phyloP scores from a whole-genome alignment of 1,284 basidiomycete species.

The Mycosarcoma mackinlayi region DNA sequence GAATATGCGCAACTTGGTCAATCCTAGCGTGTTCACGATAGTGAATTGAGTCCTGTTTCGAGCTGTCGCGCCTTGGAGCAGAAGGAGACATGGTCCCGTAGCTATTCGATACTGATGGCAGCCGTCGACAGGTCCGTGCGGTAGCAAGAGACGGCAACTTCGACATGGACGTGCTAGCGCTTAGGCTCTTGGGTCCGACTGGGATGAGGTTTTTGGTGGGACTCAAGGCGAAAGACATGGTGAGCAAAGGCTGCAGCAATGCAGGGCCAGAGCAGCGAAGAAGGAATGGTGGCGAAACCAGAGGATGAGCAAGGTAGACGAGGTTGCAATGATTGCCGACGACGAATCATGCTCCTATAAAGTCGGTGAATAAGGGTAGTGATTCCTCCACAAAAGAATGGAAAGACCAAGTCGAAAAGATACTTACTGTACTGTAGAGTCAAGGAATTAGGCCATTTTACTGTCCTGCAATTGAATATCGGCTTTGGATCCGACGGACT shows the following conservation, averaged over 20 bases:
- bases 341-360: too few relatives aligned
- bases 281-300: too few relatives aligned
- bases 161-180: conserved; percentile 26
- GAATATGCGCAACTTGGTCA: conserved; percentile 38
- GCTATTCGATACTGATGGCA: neutral
- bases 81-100: conserved; percentile 11
- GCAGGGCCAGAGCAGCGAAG: neutral
- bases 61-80: conserved; percentile 7
- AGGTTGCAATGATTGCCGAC: too few relatives aligned
- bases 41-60: neutral
- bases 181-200: conserved; percentile 10
- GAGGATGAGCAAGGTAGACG: too few relatives aligned
- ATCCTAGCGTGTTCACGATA: neutral
- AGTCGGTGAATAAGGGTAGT: too few relatives aligned
- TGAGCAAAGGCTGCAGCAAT: neutral
- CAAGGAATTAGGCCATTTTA: too few relatives aligned
- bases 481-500: too few relatives aligned
- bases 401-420: too few relatives aligned
- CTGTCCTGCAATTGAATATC: too few relatives aligned
- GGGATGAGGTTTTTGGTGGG: conserved; percentile 12
- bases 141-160: conserved; percentile 3
- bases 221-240: conserved; percentile 10
- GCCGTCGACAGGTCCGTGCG: neutral
- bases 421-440: too few relatives aligned
- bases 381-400: too few relatives aligned